phyloP scores from a whole-genome alignment of 2,329 filamentous ascomycete species.

The Teratosphaeria nubilosa region DNA sequence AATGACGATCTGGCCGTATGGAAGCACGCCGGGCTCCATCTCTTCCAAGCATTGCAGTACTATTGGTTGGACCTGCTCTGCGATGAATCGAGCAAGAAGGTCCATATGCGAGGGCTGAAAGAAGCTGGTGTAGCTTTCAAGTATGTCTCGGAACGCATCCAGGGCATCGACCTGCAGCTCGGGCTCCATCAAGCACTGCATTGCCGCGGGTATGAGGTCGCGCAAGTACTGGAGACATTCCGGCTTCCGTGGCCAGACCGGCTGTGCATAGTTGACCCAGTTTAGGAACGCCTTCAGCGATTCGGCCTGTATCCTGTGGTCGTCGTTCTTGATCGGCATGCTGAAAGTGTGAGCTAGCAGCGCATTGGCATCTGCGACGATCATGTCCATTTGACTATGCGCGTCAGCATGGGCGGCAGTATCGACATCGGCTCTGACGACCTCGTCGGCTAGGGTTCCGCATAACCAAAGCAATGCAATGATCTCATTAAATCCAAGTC shows the following conservation, averaged over 20 bases:
- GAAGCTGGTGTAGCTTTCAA: conserved; percentile 56
- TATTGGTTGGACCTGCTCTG: conserved; percentile 34
- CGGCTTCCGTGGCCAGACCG: conserved; percentile 47
- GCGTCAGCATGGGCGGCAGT: conserved; percentile 10
- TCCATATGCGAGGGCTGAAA: conserved; percentile 50
- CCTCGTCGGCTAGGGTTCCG: conserved; percentile 54
- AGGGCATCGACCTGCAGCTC: conserved; percentile 50
- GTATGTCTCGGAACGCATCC: conserved; percentile 54
- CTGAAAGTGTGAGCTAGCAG: conserved; percentile 29
- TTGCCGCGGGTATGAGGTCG: conserved; percentile 48
- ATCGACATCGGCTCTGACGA: conserved; percentile 51
- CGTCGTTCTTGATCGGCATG: background rate
- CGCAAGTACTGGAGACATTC: conserved; percentile 51
- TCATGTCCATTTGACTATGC: conserved; percentile 38
- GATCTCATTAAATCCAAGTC: conserved; percentile 42
- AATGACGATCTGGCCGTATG: conserved; percentile 57
- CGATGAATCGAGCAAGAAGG: conserved; percentile 49
- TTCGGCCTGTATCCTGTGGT: conserved; percentile 8
- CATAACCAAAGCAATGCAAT: conserved; percentile 56
- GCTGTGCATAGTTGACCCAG: conserved; percentile 66
- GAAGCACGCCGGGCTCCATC: conserved; percentile 47
- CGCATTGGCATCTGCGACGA: conserved; percentile 41
- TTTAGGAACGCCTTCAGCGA: conserved; percentile 33
- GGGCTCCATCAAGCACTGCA: conserved; percentile 50
- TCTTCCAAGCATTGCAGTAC: conserved; percentile 47